Percentiles rank a stretch among this genome's conserved stretches.
Evolutionary conservation across 2,329 filamentous ascomycete genomes (phyloP).

Genomic region (Ophiocordyceps camponoti-saundersi): DNA sequence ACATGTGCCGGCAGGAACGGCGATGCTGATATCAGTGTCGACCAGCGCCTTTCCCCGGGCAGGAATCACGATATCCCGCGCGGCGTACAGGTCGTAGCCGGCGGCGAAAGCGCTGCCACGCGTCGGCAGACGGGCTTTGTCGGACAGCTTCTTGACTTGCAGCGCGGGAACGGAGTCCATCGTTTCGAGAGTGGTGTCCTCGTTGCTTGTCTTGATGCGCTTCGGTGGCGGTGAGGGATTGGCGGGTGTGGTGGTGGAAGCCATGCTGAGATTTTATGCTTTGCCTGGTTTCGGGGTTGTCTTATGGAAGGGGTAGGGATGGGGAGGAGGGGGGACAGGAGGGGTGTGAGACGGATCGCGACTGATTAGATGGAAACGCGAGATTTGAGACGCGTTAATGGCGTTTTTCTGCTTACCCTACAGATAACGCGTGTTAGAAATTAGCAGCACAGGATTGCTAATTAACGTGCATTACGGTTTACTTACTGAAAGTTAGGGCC

Average conservation of each 20-base stretch:
- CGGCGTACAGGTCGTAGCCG: constrained; percentile 83
- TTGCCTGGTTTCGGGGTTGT: too few relatives aligned
- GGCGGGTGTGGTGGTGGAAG: constrained; percentile 31
- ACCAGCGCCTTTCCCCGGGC: constrained; percentile 72
- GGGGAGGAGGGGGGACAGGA: too few relatives aligned
- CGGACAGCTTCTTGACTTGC: constrained; percentile 74
- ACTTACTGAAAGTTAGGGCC: too few relatives aligned
- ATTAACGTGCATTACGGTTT: too few relatives aligned
- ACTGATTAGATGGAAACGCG: not conserved
- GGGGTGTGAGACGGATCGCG: not conserved
- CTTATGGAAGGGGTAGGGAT: too few relatives aligned
- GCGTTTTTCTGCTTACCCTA: not conserved
- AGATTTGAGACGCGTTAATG: not conserved
- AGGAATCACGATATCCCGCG: constrained; percentile 58
- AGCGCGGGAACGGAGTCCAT: constrained; percentile 40
- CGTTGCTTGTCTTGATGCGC: constrained; percentile 48
- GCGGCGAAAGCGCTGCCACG: constrained; percentile 80
- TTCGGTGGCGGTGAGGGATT: constrained; percentile 55
- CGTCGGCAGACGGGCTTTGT: constrained; percentile 66
- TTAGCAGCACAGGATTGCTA: too few relatives aligned
- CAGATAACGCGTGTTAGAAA: not conserved
- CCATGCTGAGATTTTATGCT: constrained; percentile 7
- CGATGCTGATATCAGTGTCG: constrained; percentile 81
- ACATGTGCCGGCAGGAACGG: constrained; percentile 83
- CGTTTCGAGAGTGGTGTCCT: constrained; percentile 9